Evolutionary conservation across 176 grass and related monocot species (phyloP).

Genomic region (Bonia amplexicaulis): DNA sequence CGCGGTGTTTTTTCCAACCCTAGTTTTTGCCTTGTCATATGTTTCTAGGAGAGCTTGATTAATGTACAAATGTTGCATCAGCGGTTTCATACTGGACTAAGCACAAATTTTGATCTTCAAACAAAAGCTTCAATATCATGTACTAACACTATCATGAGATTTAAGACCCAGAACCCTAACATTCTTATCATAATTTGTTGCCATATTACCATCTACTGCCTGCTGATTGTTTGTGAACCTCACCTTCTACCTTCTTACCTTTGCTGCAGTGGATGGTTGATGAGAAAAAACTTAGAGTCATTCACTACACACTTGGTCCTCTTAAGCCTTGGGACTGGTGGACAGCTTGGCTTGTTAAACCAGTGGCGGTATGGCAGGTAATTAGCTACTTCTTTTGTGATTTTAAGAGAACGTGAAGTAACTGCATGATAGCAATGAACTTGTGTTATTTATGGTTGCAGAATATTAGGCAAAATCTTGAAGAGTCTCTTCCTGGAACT

Average conservation of each 20-base stretch:
- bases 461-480: constrained; percentile 66
- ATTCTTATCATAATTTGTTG: background rate
- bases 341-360: constrained; percentile 90
- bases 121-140: background rate
- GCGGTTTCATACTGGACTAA: background rate
- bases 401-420: background rate
- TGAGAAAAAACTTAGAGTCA: constrained; percentile 84
- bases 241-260: constrained; percentile 21
- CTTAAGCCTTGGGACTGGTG: constrained; percentile 99
- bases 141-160: background rate
- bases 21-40: background rate
- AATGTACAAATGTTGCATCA: background rate
- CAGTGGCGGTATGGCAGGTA: constrained; percentile 96
- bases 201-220: background rate
- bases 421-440: constrained; percentile 8
- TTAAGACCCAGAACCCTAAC: background rate
- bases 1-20: constrained; percentile 23
- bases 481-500: constrained; percentile 89
- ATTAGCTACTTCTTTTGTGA: constrained; percentile 31
- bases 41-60: constrained; percentile 4
- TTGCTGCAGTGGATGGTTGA: constrained; percentile 91
- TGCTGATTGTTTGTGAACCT: constrained; percentile 13
- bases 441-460: constrained; percentile 39
- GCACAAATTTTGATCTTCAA: background rate
- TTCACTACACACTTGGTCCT: constrained; percentile 92